These are phyloP conservation scores for Phlegmacium glaucopus DNA, from an alignment of 768 basidiomycete species.

Conservation along the genomic window DNA sequence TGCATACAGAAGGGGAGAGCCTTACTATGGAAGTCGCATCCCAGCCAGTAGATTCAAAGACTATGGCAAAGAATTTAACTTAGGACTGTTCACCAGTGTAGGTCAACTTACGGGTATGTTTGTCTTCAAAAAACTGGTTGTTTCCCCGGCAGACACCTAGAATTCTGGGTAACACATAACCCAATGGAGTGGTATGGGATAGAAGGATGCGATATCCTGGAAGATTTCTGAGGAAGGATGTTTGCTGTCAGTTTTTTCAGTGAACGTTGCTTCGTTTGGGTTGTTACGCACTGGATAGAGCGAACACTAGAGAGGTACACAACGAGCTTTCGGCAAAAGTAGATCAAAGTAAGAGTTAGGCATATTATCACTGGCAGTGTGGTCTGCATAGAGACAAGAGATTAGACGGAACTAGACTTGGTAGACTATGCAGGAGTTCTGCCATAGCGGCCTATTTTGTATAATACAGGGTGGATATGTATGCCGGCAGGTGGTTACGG, in stretches of 20 bases:
- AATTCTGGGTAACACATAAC: slow-evolving; percentile 17
- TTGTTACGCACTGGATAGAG: background rate
- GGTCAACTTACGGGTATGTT: slow-evolving; percentile 15
- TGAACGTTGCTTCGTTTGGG: background rate
- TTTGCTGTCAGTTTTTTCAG: background rate
- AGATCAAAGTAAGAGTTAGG: background rate
- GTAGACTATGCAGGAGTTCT: too few relatives aligned
- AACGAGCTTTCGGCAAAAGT: background rate
- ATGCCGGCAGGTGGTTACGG: too few relatives aligned
- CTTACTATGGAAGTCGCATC: slow-evolving; percentile 35
- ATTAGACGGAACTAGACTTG: too few relatives aligned
- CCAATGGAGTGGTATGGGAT: slow-evolving; percentile 5
- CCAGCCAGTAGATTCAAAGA: slow-evolving; percentile 29
- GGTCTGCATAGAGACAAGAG: too few relatives aligned
- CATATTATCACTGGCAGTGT: too few relatives aligned
- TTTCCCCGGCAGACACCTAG: slow-evolving; percentile 20
- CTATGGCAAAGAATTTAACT: slow-evolving; percentile 9
- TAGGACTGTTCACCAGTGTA: background rate
- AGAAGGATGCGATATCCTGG: slow-evolving; percentile 25
- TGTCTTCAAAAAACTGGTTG: slow-evolving; percentile 18
- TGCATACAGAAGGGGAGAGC: background rate
- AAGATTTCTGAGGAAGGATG: slow-evolving; percentile 14
- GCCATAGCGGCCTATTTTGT: too few relatives aligned
- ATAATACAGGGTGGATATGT: too few relatives aligned
- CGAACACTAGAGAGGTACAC: background rate